Base-by-base conservation (phyloP, 2,329 filamentous ascomycete genomes). In the Didymellaceae sp. region DNA sequence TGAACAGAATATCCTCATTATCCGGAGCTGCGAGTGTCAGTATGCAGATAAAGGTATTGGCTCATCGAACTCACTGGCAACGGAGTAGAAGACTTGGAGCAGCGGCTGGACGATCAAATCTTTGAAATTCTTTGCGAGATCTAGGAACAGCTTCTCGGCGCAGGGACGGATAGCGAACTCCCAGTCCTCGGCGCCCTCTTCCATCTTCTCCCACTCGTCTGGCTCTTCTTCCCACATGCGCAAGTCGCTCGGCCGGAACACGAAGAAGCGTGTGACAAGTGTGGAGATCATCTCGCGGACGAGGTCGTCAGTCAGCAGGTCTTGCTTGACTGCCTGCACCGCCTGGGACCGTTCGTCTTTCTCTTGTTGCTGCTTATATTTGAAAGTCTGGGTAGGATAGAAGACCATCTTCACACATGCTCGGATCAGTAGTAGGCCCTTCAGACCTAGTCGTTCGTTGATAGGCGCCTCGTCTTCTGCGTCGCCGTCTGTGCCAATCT, bases 181-280 rank as follows among this genome's bases (percentile, higher is more conserved):
- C 82, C 89, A 97, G 52, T 73, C 72, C 61, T 91, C 89, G 26
- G 89, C 86, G 53, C 87, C 89, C 65, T 95, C 91, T 76, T 97
- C 91, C 63, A 88, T 86, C 58, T 89, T 87, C 72, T 97, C 93
- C 92, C 94, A 99, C 45, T 95, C 91, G 71, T 99, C 91, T 0
- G 93, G 91, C 50, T 96, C 91, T 66, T 95, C 88, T 68, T 95
- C 88, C 94, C 94, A 99, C 50, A 91, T 88, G 55, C 91, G 86
- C 1, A 97, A 82, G 72, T 99, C 94, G 42, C 86, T 85, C 52
- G 88, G 84, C 25, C 91, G 85, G 71, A 97, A 94, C 28, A 94
- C 83, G 69, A 99, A 94, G 60, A 96, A 90, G 62, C 88, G 87
- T 1, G 89, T 91, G 42, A 99, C 89, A 47, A 96, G 85, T 10